Conservation (phyloP, 495 filamentous ascomycete species). For the Copromyces sp. region DNA sequence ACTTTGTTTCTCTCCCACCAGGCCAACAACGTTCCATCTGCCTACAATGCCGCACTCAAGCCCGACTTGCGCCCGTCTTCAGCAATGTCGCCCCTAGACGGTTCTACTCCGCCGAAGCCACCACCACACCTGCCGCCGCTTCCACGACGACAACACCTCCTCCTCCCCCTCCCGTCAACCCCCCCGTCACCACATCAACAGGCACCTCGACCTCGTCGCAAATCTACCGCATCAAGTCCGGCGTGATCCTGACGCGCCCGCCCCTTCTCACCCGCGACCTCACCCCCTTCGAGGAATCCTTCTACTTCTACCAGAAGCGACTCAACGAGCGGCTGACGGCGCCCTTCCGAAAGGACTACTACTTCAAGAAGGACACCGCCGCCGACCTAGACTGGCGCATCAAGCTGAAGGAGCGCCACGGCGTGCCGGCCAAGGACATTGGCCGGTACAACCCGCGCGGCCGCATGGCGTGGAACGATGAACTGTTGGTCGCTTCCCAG, state of each 20-base stretch:
- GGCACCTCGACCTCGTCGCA: constrained; percentile 8
- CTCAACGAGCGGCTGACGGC: constrained; percentile 86
- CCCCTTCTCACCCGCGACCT: constrained; percentile 78
- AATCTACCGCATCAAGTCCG: constrained; percentile 61
- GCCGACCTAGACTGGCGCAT: constrained; percentile 82
- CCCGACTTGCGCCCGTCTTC: constrained; percentile 1
- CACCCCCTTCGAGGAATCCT: constrained; percentile 81
- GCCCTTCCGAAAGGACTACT: constrained; percentile 87
- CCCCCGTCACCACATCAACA: constrained; percentile 3
- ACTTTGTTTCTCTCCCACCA: background rate
- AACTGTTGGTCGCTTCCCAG: constrained; percentile 63
- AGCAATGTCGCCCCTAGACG: constrained; percentile 1
- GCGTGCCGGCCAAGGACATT: constrained; percentile 68
- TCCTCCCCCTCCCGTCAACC: background rate
- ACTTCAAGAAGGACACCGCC: constrained; percentile 86
- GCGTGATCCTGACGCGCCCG: constrained; percentile 77
- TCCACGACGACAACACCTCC: background rate
- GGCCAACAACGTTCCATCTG: background rate
- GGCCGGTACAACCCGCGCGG: constrained; percentile 78
- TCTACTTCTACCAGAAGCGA: constrained; percentile 92
- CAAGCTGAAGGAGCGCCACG: constrained; percentile 62
- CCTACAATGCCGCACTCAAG: constrained; percentile 1
- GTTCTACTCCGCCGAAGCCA: constrained; percentile 9
- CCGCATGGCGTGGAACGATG: constrained; percentile 77
- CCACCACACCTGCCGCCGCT: background rate